Conservation (phyloP, 129 eudicot genomes). For the Mikania micrantha region DNA sequence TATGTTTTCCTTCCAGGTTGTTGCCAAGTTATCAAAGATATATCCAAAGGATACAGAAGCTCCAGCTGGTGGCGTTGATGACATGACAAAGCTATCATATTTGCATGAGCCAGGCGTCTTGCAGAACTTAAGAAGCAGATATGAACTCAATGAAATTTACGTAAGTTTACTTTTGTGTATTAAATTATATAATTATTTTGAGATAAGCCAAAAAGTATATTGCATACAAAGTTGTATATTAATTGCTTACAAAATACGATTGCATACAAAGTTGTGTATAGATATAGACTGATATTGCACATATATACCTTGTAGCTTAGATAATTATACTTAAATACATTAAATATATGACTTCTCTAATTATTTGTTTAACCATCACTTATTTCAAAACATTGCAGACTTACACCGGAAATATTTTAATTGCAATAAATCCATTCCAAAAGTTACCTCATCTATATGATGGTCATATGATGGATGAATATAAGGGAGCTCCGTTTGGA, state of each 20-base stretch:
- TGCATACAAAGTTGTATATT: neutral
- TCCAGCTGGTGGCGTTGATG: conserved; percentile 98
- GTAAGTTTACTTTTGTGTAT: conserved; percentile 39
- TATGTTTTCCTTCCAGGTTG: conserved; percentile 44
- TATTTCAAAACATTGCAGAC: conserved; percentile 50
- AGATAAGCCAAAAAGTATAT: neutral
- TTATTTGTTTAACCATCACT: conserved; percentile 9
- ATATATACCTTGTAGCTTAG: neutral
- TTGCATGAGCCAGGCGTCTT: conserved; percentile 98
- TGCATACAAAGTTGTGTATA: neutral
- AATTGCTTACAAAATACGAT: neutral
- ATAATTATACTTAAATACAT: neutral
- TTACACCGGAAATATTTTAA: conserved; percentile 94
- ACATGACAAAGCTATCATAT: conserved; percentile 95
- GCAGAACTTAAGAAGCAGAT: conserved; percentile 73
- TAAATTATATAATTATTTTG: neutral
- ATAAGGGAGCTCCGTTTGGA: conserved; percentile 95
- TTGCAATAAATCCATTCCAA: conserved; percentile 98
- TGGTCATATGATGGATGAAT: conserved; percentile 96
- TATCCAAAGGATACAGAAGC: conserved; percentile 97
- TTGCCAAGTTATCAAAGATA: conserved; percentile 64
- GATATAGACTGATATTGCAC: neutral
- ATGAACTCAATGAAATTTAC: conserved; percentile 93
- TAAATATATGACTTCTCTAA: neutral
- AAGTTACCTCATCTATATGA: conserved; percentile 87